Evolutionary conservation across 768 basidiomycete species (phyloP), one percentile per base, ranked within the genome.

Genomic region (Russula olivacea): DNA sequence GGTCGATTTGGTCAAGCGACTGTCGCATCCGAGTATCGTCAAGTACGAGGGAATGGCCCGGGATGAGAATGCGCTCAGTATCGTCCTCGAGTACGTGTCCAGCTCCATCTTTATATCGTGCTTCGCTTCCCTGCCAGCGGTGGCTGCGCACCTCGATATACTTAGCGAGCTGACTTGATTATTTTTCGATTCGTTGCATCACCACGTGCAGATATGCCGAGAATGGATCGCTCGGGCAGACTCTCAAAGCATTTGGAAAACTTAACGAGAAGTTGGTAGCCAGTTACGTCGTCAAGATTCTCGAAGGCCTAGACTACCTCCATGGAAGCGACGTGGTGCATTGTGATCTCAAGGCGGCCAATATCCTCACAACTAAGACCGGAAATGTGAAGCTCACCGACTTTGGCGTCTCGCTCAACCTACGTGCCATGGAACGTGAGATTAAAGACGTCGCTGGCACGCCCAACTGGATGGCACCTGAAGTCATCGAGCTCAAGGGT

Each of bases 381-480:
- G 96, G 95, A 48, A 97, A 98, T 70, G 88, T 97, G 71, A 98
- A 98, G 76, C 83, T 99, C 3, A 90, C 93, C 9, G 96, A 99
- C 74, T 98, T 99, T 73, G 96, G 96, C 51, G 96, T 98, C 15
- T 98, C 95, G 25, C 86, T 98, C 65, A 97, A 96, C 73, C 81
- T 98, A 69, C 86, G 91, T 52, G 93, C 93, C 0, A 86, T 98
- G 82, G 89, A 88, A 69, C 81, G 84, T 28, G 89, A 91, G 71
- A 87, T 84, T 68, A 87, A 90, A 72, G 90, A 89, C 68, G 89
- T 93, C 30, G 88, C 90, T 9, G 96, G 96, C 11, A 99, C 96
- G 11, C 96, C 96, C 15, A 96, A 98, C 70, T 99, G 96, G 96
- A 98, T 99, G 94, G 95, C 95, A 12, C 96, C 96, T 2, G 96